Conservation (phyloP, 306 rosid genomes). For the Cercis canadensis region DNA sequence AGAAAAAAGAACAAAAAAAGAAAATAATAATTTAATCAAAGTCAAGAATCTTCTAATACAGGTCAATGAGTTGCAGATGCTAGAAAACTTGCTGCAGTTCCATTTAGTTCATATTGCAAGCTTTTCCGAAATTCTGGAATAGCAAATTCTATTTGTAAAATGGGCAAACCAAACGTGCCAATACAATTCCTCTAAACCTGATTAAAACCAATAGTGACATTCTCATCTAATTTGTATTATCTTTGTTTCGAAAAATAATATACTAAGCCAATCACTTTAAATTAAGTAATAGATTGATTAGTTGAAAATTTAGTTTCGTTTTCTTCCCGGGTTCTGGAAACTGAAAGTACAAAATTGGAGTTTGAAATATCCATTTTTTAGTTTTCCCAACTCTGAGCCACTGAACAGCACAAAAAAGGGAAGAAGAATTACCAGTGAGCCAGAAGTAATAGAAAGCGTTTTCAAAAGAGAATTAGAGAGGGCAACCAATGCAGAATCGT, state of each 20-base stretch:
- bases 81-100: too few relatives aligned
- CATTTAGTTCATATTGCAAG: too few relatives aligned
- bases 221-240: neutral
- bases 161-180: too few relatives aligned
- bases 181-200: too few relatives aligned
- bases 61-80: too few relatives aligned
- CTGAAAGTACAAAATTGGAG: neutral
- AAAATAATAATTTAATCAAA: neutral
- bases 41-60: too few relatives aligned
- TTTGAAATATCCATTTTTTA: too few relatives aligned
- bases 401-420: neutral
- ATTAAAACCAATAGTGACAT: too few relatives aligned
- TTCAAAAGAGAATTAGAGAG: slow-evolving; percentile 70
- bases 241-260: neutral
- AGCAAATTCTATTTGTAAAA: too few relatives aligned
- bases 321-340: neutral
- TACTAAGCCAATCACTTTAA: neutral
- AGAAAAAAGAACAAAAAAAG: neutral
- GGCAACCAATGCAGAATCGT: slow-evolving; percentile 72
- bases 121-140: too few relatives aligned
- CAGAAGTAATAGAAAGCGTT: slow-evolving; percentile 67
- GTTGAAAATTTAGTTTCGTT: neutral
- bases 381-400: too few relatives aligned
- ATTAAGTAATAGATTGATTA: neutral
- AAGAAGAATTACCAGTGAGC: slow-evolving; percentile 53